Evolutionary conservation across 805 yeast species (phyloP).

Genomic region (Sporopachydermia quercuum): DNA sequence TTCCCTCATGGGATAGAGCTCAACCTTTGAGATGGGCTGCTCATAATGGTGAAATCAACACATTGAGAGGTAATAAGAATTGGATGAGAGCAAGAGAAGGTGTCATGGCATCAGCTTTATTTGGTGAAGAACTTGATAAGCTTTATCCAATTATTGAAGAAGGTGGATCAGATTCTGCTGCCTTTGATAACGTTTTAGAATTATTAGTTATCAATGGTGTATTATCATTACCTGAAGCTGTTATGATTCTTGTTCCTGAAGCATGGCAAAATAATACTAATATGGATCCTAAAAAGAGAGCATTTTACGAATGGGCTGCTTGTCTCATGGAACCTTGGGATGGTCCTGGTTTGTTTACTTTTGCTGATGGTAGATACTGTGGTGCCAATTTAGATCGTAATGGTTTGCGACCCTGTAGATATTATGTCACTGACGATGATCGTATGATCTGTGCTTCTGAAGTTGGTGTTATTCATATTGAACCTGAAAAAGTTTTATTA

Average conservation of each 20-base stretch:
- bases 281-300: slow-evolving; percentile 85
- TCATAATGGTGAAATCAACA: slow-evolving; percentile 96
- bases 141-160: slow-evolving; percentile 93
- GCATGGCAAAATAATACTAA: slow-evolving; percentile 85
- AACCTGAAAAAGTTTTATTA: slow-evolving; percentile 63
- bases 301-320: slow-evolving; percentile 98
- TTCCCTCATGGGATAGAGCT: slow-evolving; percentile 99
- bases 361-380: slow-evolving; percentile 94
- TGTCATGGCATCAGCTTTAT: slow-evolving; percentile 74
- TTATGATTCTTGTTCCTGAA: slow-evolving; percentile 94
- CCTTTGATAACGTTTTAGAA: slow-evolving; percentile 90
- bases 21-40: slow-evolving; percentile 97
- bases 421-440: slow-evolving; percentile 88
- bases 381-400: slow-evolving; percentile 97
- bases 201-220: slow-evolving; percentile 84
- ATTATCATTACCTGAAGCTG: slow-evolving; percentile 86
- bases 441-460: slow-evolving; percentile 96
- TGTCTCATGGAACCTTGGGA: slow-evolving; percentile 99
- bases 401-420: slow-evolving; percentile 96
- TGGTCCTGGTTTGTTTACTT: slow-evolving; percentile 94
- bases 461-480: slow-evolving; percentile 91
- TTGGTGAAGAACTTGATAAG: slow-evolving; percentile 84
- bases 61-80: slow-evolving; percentile 92
- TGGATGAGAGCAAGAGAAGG: slow-evolving; percentile 99
- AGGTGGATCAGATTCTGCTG: slow-evolving; percentile 98